Evolutionary conservation across 2,329 filamentous ascomycete genomes (phyloP).

Genomic region (Trichoderma citrinoviride): DNA sequence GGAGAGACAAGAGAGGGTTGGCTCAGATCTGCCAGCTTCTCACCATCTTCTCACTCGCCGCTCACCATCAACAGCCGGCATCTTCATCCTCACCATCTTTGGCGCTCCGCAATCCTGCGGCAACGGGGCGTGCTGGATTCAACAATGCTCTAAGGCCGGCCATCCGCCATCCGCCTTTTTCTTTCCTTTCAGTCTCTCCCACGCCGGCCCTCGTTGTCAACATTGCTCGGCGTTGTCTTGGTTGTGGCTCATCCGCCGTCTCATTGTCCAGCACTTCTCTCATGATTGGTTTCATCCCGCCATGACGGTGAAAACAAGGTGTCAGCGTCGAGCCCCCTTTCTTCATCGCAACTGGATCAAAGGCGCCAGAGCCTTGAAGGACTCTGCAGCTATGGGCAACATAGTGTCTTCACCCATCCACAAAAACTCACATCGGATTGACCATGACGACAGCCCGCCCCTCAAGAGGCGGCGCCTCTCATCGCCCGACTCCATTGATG

Average conservation of each 20-base stretch:
- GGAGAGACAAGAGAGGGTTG: not conserved
- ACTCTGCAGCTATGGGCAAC: constrained; percentile 43
- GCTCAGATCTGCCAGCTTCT: not conserved
- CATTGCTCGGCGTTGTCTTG: not conserved
- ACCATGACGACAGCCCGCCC: constrained; percentile 40
- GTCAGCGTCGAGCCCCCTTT: constrained; percentile 51
- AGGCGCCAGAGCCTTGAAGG: constrained; percentile 45
- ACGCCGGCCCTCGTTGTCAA: not conserved
- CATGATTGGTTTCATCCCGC: constrained; percentile 34
- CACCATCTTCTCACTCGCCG: not conserved
- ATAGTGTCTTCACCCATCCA: constrained; percentile 40
- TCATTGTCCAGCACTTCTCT: constrained; percentile 12
- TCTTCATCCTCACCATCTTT: not conserved
- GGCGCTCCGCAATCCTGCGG: not conserved
- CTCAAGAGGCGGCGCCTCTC: constrained; percentile 52
- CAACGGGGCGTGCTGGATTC: constrained; percentile 10
- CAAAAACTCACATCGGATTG: constrained; percentile 35
- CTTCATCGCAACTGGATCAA: constrained; percentile 55
- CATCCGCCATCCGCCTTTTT: not conserved
- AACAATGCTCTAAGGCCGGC: constrained; percentile 9
- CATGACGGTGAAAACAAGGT: constrained; percentile 50
- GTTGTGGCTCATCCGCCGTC: constrained; percentile 24
- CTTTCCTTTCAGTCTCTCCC: not conserved
- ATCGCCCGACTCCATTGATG: constrained; percentile 36
- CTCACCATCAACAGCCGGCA: not conserved